These are phyloP conservation scores for Suhomyces panamericanus DNA, from an alignment of 1,139 yeast species.

Conservation along the genomic window DNA sequence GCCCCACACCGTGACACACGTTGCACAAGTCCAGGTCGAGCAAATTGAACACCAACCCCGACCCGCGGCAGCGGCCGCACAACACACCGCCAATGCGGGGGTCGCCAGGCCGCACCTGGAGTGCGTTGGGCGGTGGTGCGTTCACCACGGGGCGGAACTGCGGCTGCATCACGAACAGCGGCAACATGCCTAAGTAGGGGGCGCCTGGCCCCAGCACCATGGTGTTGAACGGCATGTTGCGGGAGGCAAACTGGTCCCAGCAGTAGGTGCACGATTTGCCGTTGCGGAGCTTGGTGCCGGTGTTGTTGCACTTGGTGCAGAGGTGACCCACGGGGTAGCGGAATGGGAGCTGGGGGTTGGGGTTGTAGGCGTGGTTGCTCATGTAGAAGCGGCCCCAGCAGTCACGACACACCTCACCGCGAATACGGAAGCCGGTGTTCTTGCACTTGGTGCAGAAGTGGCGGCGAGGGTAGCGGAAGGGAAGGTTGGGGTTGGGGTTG, in stretches of 20 bases:
- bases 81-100: conserved; percentile 78
- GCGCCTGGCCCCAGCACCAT: conserved; percentile 8
- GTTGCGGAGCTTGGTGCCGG: conserved; percentile 66
- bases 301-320: conserved; percentile 73
- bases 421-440: conserved; percentile 38
- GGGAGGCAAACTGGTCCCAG: conserved; percentile 63
- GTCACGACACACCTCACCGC: conserved; percentile 32
- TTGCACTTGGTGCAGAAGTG: conserved; percentile 40
- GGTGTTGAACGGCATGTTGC: conserved; percentile 21
- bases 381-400: conserved; percentile 41
- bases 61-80: conserved; percentile 79
- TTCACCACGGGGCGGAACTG: no score
- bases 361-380: conserved; percentile 36
- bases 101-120: conserved; percentile 73
- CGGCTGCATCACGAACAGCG: no score
- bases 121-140: conserved; percentile 16
- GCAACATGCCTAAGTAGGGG: not conserved
- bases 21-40: conserved; percentile 59
- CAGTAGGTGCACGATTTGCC: conserved; percentile 72
- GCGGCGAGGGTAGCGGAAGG: conserved; percentile 52
- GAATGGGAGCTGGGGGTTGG: conserved; percentile 40
- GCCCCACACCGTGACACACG: conserved; percentile 68
- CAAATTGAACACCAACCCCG: conserved; percentile 52
- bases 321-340: conserved; percentile 60
- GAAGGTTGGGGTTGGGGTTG: conserved; percentile 37